Evolutionary conservation across 495 filamentous ascomycete genomes (phyloP).

Genomic region (Aspergillus saccharolyticus): DNA sequence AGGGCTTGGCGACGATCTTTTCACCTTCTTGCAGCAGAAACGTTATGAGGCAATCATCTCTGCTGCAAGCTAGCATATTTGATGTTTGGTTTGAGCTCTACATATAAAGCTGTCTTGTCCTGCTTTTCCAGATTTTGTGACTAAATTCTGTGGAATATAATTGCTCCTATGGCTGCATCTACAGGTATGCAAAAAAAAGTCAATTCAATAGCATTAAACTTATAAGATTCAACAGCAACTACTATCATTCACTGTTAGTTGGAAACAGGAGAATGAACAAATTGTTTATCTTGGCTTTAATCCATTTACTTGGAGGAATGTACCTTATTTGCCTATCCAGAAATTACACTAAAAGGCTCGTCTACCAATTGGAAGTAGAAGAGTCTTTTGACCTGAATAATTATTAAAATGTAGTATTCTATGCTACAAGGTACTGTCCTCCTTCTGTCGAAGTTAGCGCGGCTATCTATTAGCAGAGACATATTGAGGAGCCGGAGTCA

Average conservation of each 20-base stretch:
- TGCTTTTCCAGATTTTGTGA: too few relatives aligned
- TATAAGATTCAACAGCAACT: neutral
- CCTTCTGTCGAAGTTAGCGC: neutral
- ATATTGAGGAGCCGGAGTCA: neutral
- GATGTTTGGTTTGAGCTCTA: too few relatives aligned
- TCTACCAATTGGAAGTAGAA: conserved; percentile 1
- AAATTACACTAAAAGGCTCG: neutral
- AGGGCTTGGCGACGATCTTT: too few relatives aligned
- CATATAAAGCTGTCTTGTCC: too few relatives aligned
- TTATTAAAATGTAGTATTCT: neutral
- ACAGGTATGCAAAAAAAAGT: neutral
- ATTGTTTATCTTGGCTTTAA: neutral
- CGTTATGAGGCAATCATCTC: too few relatives aligned
- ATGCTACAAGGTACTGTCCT: neutral
- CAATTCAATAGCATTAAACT: neutral
- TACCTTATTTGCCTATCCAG: neutral
- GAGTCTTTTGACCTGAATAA: neutral
- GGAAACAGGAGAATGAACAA: neutral
- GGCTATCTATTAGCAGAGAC: neutral
- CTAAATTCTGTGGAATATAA: too few relatives aligned
- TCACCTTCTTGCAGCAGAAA: too few relatives aligned
- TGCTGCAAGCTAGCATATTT: too few relatives aligned
- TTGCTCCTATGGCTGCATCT: neutral
- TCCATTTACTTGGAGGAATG: neutral
- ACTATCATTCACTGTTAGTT: neutral